Evolutionary conservation across 148 eudicot species (phyloP).

Genomic region (Vaccinium corymbosum): DNA sequence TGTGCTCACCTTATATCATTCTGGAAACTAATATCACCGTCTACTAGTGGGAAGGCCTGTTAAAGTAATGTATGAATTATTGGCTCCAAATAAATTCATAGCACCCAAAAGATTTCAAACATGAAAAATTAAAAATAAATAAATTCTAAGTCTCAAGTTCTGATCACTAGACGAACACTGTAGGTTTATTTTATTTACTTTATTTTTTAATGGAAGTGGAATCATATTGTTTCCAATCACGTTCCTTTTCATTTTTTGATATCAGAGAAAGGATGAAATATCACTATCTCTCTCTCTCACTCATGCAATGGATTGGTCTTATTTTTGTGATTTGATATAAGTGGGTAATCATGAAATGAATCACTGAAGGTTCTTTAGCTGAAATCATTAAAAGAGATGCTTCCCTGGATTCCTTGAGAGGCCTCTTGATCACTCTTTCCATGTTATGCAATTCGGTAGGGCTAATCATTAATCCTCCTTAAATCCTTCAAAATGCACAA

Average conservation of each 20-base stretch:
- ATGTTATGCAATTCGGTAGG: neutral
- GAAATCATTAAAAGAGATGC: neutral
- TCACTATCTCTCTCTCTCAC: neutral
- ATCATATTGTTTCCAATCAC: neutral
- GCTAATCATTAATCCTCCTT: neutral
- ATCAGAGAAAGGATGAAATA: too few relatives aligned
- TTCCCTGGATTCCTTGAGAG: too few relatives aligned
- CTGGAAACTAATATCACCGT: too few relatives aligned
- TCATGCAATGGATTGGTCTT: neutral
- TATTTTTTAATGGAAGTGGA: neutral
- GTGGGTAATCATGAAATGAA: neutral
- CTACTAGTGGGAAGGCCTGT: too few relatives aligned
- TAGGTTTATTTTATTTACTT: neutral
- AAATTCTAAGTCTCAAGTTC: too few relatives aligned
- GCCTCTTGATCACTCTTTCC: neutral
- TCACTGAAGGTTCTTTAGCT: neutral
- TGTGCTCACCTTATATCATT: too few relatives aligned
- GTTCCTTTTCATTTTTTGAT: neutral
- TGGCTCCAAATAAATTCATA: too few relatives aligned
- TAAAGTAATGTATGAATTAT: too few relatives aligned
- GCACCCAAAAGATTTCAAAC: too few relatives aligned
- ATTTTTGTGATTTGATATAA: neutral
- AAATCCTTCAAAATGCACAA: neutral
- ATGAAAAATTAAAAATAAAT: too few relatives aligned
- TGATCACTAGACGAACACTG: too few relatives aligned